Conservation (phyloP, 768 basidiomycete species). For the Pholiota conissans region DNA sequence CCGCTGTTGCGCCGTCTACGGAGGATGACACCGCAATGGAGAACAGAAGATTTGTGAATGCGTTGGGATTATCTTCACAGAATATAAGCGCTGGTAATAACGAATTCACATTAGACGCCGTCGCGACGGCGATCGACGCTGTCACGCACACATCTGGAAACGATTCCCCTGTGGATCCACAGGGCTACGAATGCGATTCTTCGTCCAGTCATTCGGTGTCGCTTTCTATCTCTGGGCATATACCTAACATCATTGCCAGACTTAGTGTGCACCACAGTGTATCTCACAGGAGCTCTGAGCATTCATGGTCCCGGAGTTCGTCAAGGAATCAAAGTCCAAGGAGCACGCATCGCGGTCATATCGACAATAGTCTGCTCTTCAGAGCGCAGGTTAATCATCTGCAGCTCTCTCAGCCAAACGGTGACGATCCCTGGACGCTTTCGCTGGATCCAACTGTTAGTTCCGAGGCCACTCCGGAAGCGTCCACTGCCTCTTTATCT, state of each 20-base stretch:
- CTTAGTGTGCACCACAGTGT: background rate
- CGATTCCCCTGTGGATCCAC: constrained; percentile 1
- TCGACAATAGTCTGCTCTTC: background rate
- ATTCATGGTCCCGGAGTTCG: background rate
- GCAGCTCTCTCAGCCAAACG: constrained; percentile 26
- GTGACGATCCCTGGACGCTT: constrained; percentile 30
- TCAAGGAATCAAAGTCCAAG: background rate
- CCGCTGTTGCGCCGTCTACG: background rate
- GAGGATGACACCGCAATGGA: background rate
- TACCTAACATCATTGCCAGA: background rate
- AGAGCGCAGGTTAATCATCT: constrained; percentile 1
- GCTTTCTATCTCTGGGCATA: background rate
- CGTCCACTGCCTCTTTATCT: constrained; percentile 14
- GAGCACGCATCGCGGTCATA: background rate
- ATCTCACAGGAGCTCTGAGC: background rate
- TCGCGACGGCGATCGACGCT: constrained; percentile 4
- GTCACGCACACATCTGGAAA: background rate
- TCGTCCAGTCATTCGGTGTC: background rate
- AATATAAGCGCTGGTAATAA: constrained; percentile 6
- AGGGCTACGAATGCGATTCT: constrained; percentile 7
- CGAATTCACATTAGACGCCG: background rate
- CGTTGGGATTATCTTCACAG: background rate
- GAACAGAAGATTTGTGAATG: background rate
- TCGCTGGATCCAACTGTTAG: constrained; percentile 23
- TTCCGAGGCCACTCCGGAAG: constrained; percentile 11